These are phyloP conservation scores for Eucalyptus marginata DNA, from an alignment of 345 rosid species.

Conservation along the genomic window DNA sequence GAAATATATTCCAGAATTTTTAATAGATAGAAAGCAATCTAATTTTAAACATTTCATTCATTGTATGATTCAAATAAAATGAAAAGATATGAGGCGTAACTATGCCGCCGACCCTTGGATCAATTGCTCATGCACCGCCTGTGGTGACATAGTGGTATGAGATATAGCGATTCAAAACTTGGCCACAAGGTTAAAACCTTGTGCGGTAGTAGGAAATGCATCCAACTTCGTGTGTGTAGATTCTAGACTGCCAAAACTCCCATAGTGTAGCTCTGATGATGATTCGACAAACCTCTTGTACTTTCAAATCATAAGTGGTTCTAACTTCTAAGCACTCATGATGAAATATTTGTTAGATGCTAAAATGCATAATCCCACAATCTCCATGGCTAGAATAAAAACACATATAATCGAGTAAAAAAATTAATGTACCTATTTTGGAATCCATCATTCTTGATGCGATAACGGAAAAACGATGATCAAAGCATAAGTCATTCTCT, in stretches of 20 bases:
- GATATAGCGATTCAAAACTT: background rate
- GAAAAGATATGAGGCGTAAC: background rate
- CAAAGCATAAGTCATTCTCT: too few relatives aligned
- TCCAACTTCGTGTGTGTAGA: background rate
- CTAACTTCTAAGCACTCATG: too few relatives aligned
- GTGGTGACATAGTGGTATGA: background rate
- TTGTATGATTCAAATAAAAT: background rate
- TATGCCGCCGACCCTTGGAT: background rate
- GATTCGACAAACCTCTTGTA: background rate
- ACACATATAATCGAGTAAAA: too few relatives aligned
- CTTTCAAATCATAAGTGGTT: background rate
- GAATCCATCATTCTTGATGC: fast-evolving
- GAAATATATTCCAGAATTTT: too few relatives aligned
- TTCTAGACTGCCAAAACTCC: background rate
- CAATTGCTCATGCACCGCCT: background rate
- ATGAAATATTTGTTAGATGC: too few relatives aligned
- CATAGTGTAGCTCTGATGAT: background rate
- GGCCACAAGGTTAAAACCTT: background rate
- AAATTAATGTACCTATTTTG: too few relatives aligned
- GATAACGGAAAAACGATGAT: fast-evolving
- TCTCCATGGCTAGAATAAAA: too few relatives aligned
- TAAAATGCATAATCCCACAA: too few relatives aligned
- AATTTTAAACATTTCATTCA: background rate
- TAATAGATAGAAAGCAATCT: background rate
- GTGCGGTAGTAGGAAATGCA: background rate